Conservation (phyloP, 805 yeast genomes). For the Alloascoidea hylecoeti region DNA sequence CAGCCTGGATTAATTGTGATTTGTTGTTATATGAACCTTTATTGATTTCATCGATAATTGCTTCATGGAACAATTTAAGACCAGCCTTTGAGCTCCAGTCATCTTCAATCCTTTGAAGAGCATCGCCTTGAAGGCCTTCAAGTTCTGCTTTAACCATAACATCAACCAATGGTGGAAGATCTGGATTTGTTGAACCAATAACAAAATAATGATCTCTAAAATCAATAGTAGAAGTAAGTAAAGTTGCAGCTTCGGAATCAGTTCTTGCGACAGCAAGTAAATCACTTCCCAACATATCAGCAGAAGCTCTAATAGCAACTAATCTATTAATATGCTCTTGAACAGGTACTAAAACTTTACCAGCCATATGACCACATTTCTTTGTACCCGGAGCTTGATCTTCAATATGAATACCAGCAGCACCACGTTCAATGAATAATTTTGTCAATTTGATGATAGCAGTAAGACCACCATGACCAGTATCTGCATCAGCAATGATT, state of each 20-base stretch:
- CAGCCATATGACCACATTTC: slow-evolving; percentile 99
- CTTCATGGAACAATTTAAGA: slow-evolving; percentile 80
- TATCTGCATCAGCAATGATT: slow-evolving; percentile 93
- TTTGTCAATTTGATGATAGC: slow-evolving; percentile 93
- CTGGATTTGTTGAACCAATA: slow-evolving; percentile 83
- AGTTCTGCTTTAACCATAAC: slow-evolving; percentile 74
- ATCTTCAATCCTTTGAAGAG: slow-evolving; percentile 58
- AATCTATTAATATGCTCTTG: slow-evolving; percentile 95
- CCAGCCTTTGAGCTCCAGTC: slow-evolving; percentile 79
- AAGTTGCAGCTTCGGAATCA: slow-evolving; percentile 95
- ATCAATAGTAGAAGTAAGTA: slow-evolving; percentile 88
- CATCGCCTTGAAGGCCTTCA: slow-evolving; percentile 57
- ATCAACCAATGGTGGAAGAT: slow-evolving; percentile 56
- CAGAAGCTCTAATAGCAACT: slow-evolving; percentile 87
- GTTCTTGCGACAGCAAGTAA: slow-evolving; percentile 87
- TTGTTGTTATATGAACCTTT: neutral
- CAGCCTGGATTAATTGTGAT: neutral
- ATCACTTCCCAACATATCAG: slow-evolving; percentile 84
- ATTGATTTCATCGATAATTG: slow-evolving; percentile 47
- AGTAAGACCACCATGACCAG: slow-evolving; percentile 98
- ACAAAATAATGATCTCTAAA: slow-evolving; percentile 88
- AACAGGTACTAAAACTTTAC: slow-evolving; percentile 92
- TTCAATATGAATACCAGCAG: slow-evolving; percentile 97
- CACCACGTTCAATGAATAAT: slow-evolving; percentile 94
- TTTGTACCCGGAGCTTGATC: slow-evolving; percentile 99